Conservation (phyloP, 2,329 filamentous ascomycete species). For the Colletotrichum neosansevieriae region DNA sequence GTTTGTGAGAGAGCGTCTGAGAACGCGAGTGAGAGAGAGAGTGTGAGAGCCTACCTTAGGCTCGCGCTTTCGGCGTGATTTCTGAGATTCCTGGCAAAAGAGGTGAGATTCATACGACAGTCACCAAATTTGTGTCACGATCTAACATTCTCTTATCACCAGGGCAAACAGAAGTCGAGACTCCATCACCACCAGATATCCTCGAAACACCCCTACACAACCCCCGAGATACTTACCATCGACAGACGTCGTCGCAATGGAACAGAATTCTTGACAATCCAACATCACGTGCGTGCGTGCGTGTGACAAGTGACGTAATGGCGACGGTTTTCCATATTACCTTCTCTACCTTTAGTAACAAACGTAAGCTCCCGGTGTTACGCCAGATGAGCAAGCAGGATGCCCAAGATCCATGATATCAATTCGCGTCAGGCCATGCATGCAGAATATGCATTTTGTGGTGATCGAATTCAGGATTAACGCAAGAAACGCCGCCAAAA, state of each 20-base stretch:
- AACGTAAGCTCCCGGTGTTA: not conserved
- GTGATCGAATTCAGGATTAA: slow-evolving; percentile 7
- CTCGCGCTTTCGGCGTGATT: not conserved
- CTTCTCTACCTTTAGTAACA: too few species aligned
- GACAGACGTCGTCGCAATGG: not conserved
- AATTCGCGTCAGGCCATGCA: slow-evolving; percentile 25
- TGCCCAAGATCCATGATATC: slow-evolving; percentile 23
- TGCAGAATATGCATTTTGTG: slow-evolving; percentile 17
- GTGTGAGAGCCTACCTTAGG: too few species aligned
- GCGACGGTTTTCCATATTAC: not conserved
- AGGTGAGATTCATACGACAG: not conserved
- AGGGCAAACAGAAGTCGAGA: not conserved
- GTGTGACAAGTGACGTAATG: slow-evolving; percentile 28
- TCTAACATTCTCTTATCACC: not conserved
- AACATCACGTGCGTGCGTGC: slow-evolving; percentile 9
- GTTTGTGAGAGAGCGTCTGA: not conserved
- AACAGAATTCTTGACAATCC: not conserved
- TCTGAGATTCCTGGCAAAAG: not conserved
- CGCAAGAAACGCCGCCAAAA: not conserved
- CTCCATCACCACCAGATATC: too few species aligned
- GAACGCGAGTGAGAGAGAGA: not conserved
- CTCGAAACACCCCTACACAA: too few species aligned
- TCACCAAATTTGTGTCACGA: not conserved
- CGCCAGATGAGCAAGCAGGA: not conserved
- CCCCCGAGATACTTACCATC: not conserved